Conservation (phyloP, 2,329 filamentous ascomycete species). For the Clonostachys sp. region DNA sequence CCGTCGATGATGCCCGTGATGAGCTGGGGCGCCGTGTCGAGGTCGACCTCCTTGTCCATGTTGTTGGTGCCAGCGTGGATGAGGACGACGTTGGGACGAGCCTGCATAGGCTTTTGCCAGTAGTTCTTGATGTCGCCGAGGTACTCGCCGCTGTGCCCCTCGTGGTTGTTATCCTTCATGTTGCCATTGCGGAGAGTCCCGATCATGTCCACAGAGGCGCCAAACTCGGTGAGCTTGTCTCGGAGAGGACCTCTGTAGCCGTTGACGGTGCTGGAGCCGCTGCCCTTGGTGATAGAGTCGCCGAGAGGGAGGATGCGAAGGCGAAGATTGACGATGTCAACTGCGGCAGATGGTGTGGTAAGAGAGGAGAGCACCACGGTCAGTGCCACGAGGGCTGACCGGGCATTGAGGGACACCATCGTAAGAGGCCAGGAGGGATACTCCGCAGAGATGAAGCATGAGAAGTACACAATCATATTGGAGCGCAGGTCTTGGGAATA, state of each 20-base stretch:
- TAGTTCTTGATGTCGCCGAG: conserved; percentile 6
- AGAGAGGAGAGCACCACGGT: too few relatives aligned
- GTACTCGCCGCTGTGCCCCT: conserved; percentile 8
- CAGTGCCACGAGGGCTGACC: too few relatives aligned
- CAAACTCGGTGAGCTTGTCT: conserved; percentile 1
- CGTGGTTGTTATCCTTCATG: conserved; percentile 10
- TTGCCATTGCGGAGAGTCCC: conserved; percentile 2
- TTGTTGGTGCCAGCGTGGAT: conserved; percentile 16
- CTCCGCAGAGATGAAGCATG: too few relatives aligned
- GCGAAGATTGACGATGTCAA: too few relatives aligned
- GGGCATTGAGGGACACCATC: too few relatives aligned
- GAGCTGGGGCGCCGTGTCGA: conserved; percentile 6
- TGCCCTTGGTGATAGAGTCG: conserved; percentile 6
- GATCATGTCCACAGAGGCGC: conserved; percentile 6
- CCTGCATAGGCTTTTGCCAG: conserved; percentile 1
- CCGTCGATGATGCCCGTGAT: conserved; percentile 9
- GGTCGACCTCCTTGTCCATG: conserved; percentile 6
- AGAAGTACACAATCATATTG: too few relatives aligned
- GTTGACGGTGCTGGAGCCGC: conserved; percentile 2
- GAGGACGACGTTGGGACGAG: conserved; percentile 12
- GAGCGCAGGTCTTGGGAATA: too few relatives aligned
- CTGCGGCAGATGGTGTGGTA: too few relatives aligned
- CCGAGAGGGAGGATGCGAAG: conserved; percentile 6
- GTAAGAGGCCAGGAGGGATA: too few relatives aligned
- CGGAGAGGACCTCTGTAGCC: conserved; percentile 5